Evolutionary conservation across 768 basidiomycete genomes (phyloP).

Genomic region (Daedalea quercina): DNA sequence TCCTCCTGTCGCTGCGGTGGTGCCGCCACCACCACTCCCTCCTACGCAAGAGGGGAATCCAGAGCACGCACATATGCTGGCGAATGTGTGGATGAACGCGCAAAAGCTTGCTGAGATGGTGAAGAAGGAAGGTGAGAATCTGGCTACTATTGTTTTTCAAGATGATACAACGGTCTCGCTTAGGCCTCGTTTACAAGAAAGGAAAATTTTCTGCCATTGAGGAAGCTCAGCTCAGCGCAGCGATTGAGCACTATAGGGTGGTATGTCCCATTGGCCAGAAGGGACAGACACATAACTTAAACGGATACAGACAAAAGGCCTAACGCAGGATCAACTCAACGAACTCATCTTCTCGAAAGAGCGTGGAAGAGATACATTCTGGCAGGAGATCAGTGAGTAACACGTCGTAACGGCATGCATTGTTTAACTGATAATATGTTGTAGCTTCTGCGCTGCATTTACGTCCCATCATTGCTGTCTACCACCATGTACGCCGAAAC

Average conservation of each 20-base stretch:
- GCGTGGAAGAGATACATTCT: slow-evolving; percentile 63
- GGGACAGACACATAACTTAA: background rate
- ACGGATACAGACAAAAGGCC: slow-evolving; percentile 36
- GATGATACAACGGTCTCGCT: background rate
- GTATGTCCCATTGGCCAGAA: slow-evolving; percentile 31
- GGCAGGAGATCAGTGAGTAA: slow-evolving; percentile 71
- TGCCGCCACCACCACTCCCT: slow-evolving; percentile 15
- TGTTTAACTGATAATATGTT: background rate
- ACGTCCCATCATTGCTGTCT: slow-evolving; percentile 78
- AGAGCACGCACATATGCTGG: slow-evolving; percentile 62
- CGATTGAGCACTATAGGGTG: slow-evolving; percentile 55
- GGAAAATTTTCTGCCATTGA: slow-evolving; percentile 83
- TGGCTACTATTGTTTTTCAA: background rate
- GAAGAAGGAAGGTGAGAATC: slow-evolving; percentile 50
- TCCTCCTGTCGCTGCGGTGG: too few relatives aligned
- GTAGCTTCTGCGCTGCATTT: slow-evolving; percentile 64
- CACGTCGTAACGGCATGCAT: background rate
- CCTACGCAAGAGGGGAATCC: slow-evolving; percentile 36
- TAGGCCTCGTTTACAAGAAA: slow-evolving; percentile 82
- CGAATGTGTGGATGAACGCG: slow-evolving; percentile 75
- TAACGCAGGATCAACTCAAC: slow-evolving; percentile 48
- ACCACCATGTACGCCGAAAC: slow-evolving; percentile 69
- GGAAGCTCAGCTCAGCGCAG: slow-evolving; percentile 54
- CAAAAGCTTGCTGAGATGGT: slow-evolving; percentile 64
- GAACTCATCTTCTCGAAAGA: slow-evolving; percentile 66